phyloP scores from a whole-genome alignment of 2,329 filamentous ascomycete genomes.

The Endoconidiophora polonica region DNA sequence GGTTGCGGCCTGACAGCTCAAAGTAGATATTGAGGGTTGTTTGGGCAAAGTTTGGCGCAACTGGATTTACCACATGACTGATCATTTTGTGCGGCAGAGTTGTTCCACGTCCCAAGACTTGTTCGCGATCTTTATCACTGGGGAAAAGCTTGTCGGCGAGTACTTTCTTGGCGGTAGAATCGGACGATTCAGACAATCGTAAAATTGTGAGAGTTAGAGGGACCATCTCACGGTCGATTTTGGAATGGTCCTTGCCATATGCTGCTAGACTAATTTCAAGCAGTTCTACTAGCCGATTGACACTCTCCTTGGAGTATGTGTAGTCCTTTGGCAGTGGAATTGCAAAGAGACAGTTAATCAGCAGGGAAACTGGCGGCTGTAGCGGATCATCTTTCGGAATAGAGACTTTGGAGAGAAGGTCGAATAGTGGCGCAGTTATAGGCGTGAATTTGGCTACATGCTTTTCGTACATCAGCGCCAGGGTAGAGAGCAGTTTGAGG shows the following conservation, averaged over 20 bases:
- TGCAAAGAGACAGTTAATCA: constrained; percentile 15
- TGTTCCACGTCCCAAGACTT: constrained; percentile 59
- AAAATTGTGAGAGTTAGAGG: constrained; percentile 12
- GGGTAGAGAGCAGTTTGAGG: constrained; percentile 15
- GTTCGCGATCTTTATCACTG: constrained; percentile 54
- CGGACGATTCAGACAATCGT: constrained; percentile 12
- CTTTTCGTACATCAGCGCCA: constrained; percentile 14
- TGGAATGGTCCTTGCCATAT: constrained; percentile 9
- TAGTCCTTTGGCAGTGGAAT: constrained; percentile 14
- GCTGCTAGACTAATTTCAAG: constrained; percentile 4
- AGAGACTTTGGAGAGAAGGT: constrained; percentile 13
- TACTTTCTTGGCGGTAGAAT: constrained; percentile 26
- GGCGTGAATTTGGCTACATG: constrained; percentile 14
- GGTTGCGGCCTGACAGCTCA: constrained; percentile 67
- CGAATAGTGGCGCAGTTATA: constrained; percentile 13
- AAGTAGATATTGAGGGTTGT: constrained; percentile 68
- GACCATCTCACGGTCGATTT: constrained; percentile 8
- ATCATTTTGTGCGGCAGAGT: constrained; percentile 64
- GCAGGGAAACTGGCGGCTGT: constrained; percentile 14
- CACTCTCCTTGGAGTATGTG: constrained; percentile 12
- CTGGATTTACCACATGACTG: constrained; percentile 56
- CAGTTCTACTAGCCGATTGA: constrained; percentile 3
- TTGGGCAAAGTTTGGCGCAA: constrained; percentile 54
- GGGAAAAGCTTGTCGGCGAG: constrained; percentile 60
- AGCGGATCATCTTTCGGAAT: constrained; percentile 13